A percentile compares a stretch with the other conserved stretches of the same genome.
Evolutionary conservation across 1,139 yeast species (phyloP).

Genomic region (Nakaseomyces delphensis): DNA sequence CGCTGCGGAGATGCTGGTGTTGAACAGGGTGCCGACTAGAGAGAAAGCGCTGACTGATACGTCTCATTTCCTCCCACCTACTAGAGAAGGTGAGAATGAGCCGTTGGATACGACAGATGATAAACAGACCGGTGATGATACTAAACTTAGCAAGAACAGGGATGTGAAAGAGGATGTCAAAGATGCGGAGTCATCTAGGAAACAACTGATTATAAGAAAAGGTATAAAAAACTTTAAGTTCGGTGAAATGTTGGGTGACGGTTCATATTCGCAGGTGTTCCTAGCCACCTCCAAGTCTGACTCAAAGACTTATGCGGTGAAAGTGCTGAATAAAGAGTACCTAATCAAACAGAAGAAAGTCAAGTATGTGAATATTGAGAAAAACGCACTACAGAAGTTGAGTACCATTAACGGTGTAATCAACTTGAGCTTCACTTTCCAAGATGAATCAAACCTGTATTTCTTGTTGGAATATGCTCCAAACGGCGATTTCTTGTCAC

Average conservation of each 20-base stretch:
- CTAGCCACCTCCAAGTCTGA: conserved; percentile 49
- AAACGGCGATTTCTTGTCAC: conserved; percentile 59
- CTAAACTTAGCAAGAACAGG: too few species aligned
- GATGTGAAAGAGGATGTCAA: conserved; percentile 22
- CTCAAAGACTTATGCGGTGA: conserved; percentile 54
- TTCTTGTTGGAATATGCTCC: conserved; percentile 74
- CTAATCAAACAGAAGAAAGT: conserved; percentile 68
- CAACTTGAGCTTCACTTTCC: conserved; percentile 64
- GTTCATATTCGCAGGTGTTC: conserved; percentile 66
- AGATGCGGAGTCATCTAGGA: conserved; percentile 24
- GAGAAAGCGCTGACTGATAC: conserved; percentile 22
- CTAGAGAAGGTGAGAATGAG: conserved; percentile 11
- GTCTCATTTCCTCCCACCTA: conserved; percentile 13
- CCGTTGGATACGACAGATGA: conserved; percentile 13
- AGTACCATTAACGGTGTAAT: conserved; percentile 62
- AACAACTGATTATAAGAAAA: conserved; percentile 37
- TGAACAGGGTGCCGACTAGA: conserved; percentile 5
- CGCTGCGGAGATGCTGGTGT: background rate
- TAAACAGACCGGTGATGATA: conserved; percentile 3
- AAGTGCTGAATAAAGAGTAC: conserved; percentile 61
- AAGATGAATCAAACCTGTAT: conserved; percentile 58
- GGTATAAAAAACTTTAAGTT: conserved; percentile 59
- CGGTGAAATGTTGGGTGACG: conserved; percentile 65
- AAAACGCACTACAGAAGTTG: conserved; percentile 58
- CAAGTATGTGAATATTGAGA: conserved; percentile 68